These are phyloP conservation scores for Parietaria judaica DNA, from an alignment of 306 rosid genomes.

Conservation along the genomic window DNA sequence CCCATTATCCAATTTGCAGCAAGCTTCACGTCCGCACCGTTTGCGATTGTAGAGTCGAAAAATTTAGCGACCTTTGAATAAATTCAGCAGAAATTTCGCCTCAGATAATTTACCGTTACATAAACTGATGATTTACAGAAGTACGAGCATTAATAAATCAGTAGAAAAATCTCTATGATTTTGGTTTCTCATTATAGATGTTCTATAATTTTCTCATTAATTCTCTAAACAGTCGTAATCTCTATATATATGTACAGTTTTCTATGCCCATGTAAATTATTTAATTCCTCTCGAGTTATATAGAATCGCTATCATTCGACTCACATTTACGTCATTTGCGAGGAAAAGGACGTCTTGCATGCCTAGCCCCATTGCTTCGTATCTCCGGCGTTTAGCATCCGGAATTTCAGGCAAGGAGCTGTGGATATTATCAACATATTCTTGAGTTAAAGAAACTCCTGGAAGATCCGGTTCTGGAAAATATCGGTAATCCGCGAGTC, in stretches of 20 bases:
- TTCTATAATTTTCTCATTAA: too few relatives aligned
- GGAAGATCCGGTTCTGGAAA: conserved; percentile 98
- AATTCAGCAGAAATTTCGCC: conserved; percentile 17
- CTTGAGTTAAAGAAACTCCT: conserved; percentile 58
- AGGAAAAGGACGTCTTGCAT: conserved; percentile 93
- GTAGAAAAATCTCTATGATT: too few relatives aligned
- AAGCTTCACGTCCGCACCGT: conserved; percentile 77
- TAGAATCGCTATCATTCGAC: conserved; percentile 16
- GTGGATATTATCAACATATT: conserved; percentile 52
- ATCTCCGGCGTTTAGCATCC: conserved; percentile 78
- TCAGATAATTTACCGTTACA: conserved; percentile 2
- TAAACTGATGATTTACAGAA: too few relatives aligned
- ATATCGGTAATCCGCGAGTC: conserved; percentile 94
- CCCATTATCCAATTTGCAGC: conserved; percentile 97
- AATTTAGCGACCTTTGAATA: conserved; percentile 59
- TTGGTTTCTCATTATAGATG: too few relatives aligned
- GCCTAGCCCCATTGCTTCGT: conserved; percentile 78
- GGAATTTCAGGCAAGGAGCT: conserved; percentile 88
- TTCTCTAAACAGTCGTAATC: too few relatives aligned
- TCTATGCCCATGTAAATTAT: too few relatives aligned
- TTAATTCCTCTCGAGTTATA: too few relatives aligned
- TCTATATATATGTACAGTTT: too few relatives aligned
- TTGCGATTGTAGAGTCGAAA: conserved; percentile 74
- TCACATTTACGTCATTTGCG: conserved; percentile 69
- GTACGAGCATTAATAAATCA: too few relatives aligned